Base-by-base conservation (phyloP, 306 rosid genomes). In the Elaeagnus macrophylla region DNA sequence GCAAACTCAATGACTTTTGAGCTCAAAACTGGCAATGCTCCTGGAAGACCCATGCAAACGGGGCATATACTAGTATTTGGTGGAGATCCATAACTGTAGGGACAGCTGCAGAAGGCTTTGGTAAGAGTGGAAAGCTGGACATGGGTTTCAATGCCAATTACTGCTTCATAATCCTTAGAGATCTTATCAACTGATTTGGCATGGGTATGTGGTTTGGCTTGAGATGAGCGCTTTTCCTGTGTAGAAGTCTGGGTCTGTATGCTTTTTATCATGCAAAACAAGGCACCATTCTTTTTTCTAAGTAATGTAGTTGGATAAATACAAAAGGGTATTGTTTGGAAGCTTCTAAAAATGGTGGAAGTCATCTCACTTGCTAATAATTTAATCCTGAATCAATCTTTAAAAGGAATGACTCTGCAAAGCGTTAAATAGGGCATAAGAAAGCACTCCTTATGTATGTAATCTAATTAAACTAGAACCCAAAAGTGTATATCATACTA, bases 41-140 rank as follows among this genome's bases (percentile, higher is more conserved):
- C 96, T 8, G 99, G 99, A 50, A 91, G 76, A 17, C 97, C 97
- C 97, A 91, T 84, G 54, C 97, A 91, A 71, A 86, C 70, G 38
- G 96, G 93, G 70, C 97, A 91, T 1, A 91, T 55, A 32, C 54
- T 78, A 39, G 81, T 78, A 65, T 91, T 86, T 9, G 97, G 97
- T 10, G 43, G 65, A 49, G 93, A 76, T 12, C 96, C 96, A 67
- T 84, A 86, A 74, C 17, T 76, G 74, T 86, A 86, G 47, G 95
- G 93, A 56, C 95, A 91, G 18, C 77, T 61, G 58, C 95, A 91
- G 49, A 91, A 91, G 50, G 96, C 96, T 81, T 91, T 86, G 60
- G 96, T 86, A 18, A 66, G 77, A 61, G 97, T 86, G 3, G 88
- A 80, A 46, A 84, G 96, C 81, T 91, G 97, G 48, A 91, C 97